Evolutionary conservation across 805 yeast genomes (phyloP).

Genomic region (Saccharomyces paradoxus): DNA sequence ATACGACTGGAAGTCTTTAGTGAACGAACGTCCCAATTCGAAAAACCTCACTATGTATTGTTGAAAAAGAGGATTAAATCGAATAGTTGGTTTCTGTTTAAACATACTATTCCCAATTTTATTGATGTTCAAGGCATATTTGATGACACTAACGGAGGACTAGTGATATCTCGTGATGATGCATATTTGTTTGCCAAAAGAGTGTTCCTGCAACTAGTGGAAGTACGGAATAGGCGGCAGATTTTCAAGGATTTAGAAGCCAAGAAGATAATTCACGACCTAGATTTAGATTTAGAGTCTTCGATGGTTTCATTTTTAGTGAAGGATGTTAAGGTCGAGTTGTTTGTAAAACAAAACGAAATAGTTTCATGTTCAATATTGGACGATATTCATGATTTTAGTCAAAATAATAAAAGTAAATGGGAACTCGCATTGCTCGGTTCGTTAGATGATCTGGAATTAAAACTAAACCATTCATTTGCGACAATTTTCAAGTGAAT

Average conservation of each 20-base stretch:
- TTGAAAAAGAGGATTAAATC: constrained; percentile 25
- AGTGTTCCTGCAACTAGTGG: constrained; percentile 15
- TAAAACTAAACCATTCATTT: constrained; percentile 11
- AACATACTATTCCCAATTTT: constrained; percentile 32
- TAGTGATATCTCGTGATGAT: constrained; percentile 10
- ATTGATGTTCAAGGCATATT: constrained; percentile 16
- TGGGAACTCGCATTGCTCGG: constrained; percentile 18
- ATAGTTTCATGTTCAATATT: constrained; percentile 14
- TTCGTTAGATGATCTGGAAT: constrained; percentile 13
- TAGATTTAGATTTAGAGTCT: constrained; percentile 17
- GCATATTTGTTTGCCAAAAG: constrained; percentile 24
- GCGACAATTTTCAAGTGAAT: not conserved
- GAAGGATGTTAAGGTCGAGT: constrained; percentile 6
- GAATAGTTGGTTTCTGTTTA: constrained; percentile 29
- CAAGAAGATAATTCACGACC: constrained; percentile 8
- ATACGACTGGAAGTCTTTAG: constrained; percentile 35
- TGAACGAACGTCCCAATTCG: constrained; percentile 21
- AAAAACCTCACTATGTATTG: constrained; percentile 32
- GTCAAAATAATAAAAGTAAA: constrained; percentile 2
- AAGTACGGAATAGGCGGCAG: constrained; percentile 10
- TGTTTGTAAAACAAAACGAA: constrained; percentile 13
- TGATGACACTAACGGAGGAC: constrained; percentile 11
- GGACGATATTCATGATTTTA: constrained; percentile 4
- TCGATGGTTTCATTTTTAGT: constrained; percentile 11
- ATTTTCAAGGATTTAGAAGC: constrained; percentile 10